Base-by-base conservation (phyloP, 2,329 filamentous ascomycete genomes). In the Taxawa tesnikishii region DNA sequence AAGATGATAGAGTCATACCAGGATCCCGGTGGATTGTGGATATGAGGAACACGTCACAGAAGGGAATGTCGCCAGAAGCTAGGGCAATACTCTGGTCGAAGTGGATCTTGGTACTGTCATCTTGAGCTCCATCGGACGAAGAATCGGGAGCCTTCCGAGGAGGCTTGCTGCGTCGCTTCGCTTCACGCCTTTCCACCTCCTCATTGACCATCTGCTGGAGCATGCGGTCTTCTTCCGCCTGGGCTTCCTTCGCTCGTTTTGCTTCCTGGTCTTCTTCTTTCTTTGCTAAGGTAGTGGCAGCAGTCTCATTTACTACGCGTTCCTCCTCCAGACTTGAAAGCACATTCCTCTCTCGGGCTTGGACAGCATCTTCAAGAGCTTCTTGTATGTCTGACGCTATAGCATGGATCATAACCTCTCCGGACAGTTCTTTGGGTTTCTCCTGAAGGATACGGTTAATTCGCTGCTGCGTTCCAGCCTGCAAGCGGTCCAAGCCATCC, bases 241-340 rank as follows among this genome's bases (percentile, higher is more conserved):
- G 47, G 3, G 36, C 54, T 28, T 62, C 54, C 12, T 47, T 46
- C 29, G 54, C 55, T 34, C 47, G 46, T 15, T 54, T 58, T 29
- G 51, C 49, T 6, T 59, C 48, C 18, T 59, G 53, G 33, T 60
- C 49, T 34, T 64, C 54, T 6, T 59, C 55, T 31, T 56, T 46
- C 36, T 58, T 58, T 1, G 66, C 79, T 31, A 73, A 58, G 46
- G 68, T 67, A 28, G 73, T 73, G 16, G 82, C 64, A 15, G 72
- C 73, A 14, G 79, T 79, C 57, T 92, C 83, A 40, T 93, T 83
- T 10, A 75, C 75, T 16, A 81, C 84, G 24, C 87, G 74, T 55
- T 96, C 87, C 46, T 92, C 84, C 48, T 93, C 84, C 5, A 96
- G 65, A 18, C 84, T 94, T 2, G 84, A 85, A 11, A 94, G 62